Percentiles rank a stretch among this genome's conserved stretches.
Evolutionary conservation across 305 asterid species (phyloP).

Genomic region (Fraxinus baroniana): DNA sequence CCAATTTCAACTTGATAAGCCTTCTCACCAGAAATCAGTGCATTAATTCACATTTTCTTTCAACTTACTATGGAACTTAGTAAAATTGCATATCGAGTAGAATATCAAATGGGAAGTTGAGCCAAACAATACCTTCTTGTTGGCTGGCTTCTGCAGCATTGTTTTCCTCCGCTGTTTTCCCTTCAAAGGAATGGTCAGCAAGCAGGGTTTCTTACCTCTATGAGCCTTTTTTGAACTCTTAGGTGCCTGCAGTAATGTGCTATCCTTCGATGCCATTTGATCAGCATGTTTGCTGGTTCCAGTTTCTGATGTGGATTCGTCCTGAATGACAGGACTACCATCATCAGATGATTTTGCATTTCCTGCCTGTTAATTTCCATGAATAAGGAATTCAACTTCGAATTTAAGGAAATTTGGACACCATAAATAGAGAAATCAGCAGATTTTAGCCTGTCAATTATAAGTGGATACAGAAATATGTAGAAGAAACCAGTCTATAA

Average conservation of each 20-base stretch:
- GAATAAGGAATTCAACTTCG: constrained; percentile 16
- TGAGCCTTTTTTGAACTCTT: constrained; percentile 24
- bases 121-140: constrained; percentile 47
- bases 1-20: neutral
- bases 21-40: neutral
- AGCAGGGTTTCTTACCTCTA: constrained; percentile 34
- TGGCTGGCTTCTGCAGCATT: constrained; percentile 29
- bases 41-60: neutral
- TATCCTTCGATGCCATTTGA: constrained; percentile 32
- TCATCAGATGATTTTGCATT: constrained; percentile 33
- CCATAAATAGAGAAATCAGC: neutral
- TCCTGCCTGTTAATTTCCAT: constrained; percentile 43
- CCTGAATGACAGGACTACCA: constrained; percentile 36
- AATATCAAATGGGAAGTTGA: constrained; percentile 2
- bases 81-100: constrained; percentile 3
- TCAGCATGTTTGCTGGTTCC: constrained; percentile 32
- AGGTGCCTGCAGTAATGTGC: constrained; percentile 25
- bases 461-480: constrained; percentile 4
- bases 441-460: neutral
- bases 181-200: constrained; percentile 36
- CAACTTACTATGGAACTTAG: neutral
- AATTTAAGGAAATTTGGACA: constrained; percentile 4
- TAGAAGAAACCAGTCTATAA: constrained; percentile 1
- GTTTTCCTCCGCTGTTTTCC: constrained; percentile 44
- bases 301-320: constrained; percentile 36